These are phyloP conservation scores for Trichopus zeylanicus DNA, from an alignment of 116 monocot species.

Conservation along the genomic window DNA sequence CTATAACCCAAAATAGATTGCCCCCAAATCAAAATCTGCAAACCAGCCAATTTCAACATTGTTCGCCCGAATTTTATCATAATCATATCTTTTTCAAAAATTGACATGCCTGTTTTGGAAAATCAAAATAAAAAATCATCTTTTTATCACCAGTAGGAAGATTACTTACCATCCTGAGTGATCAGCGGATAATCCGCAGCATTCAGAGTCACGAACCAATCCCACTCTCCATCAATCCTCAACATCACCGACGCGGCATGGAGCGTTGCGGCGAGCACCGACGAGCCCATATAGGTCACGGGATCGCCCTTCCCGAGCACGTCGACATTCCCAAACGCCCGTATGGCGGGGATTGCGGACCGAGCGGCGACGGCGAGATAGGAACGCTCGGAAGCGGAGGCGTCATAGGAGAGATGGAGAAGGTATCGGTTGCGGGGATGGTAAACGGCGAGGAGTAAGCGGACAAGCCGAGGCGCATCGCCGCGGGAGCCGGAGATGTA, in stretches of 20 bases:
- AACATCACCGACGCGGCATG: constrained; percentile 66
- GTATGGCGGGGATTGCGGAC: constrained; percentile 46
- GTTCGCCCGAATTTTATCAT: no score
- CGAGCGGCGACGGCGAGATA: constrained; percentile 24
- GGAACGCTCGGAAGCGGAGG: constrained; percentile 42
- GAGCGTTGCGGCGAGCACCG: constrained; percentile 60
- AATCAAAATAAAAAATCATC: no score
- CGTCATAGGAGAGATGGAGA: constrained; percentile 57
- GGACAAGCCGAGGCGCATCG: constrained; percentile 40
- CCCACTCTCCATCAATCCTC: constrained; percentile 53
- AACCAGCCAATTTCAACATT: no score
- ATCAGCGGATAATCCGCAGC: constrained; percentile 80
- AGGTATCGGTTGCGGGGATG: constrained; percentile 87
- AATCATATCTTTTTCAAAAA: no score
- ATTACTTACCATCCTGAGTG: constrained; percentile 69
- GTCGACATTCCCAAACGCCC: constrained; percentile 71
- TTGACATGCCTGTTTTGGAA: no score
- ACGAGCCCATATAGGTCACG: constrained; percentile 66
- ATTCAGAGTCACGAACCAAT: constrained; percentile 83
- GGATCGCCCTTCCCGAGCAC: constrained; percentile 58
- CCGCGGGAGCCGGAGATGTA: constrained; percentile 51
- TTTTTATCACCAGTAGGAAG: no score
- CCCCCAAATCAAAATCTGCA: no score
- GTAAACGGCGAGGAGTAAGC: constrained; percentile 72
- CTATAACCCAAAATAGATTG: no score